Evolutionary conservation across 352 stramenopile genomes (phyloP), one percentile per base, ranked within the genome.

Genomic region (Globisporangium nunn): DNA sequence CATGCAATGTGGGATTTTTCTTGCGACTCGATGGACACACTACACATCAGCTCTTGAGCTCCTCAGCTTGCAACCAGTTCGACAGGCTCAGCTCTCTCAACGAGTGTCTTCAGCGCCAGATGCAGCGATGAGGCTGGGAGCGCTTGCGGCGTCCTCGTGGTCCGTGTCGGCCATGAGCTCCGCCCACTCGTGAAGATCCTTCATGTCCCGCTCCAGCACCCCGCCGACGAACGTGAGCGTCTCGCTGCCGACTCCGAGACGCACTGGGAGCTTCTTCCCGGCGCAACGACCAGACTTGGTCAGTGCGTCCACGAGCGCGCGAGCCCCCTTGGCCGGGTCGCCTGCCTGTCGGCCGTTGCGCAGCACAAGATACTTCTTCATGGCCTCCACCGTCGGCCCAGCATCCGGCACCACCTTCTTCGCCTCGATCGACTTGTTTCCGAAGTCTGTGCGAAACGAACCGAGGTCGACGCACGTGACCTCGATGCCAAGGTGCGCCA

Each of bases 391-490:
- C 7, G 37, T 12, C 37, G 37, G 37, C 10, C 37, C 37, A 14
- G 37, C 37, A 12, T 43, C 37, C 37, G 37, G 37, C 37, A 4
- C 10, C 37, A 4, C 3, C 37, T 43, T 43, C 37, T 43, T 43
- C 37, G 37, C 37, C 1, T 43, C 37, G 11, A 43, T 4, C 11
- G 37, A 17, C 11, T 43, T 43, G 37, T 43, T 43, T 4, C 37
- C 37, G 37, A 43, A 43, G 37, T 43, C 37, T 30, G 68, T 79
- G 17, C 71, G 71, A 52, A 79, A 79, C 7, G 60, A 63, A 1
- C 68, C 71, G 12, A 65, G 68, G 59, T 79, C 71, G 48, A 79
- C 58, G 11, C 68, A 62, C 18, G 64, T 74, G 49, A 78, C 68
- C 50, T 76, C 66, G 54, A 76, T 74, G 35, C 64, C 64, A 6